Conservation (phyloP, 352 stramenopile genomes). For the Globisporangium okanoganense region DNA sequence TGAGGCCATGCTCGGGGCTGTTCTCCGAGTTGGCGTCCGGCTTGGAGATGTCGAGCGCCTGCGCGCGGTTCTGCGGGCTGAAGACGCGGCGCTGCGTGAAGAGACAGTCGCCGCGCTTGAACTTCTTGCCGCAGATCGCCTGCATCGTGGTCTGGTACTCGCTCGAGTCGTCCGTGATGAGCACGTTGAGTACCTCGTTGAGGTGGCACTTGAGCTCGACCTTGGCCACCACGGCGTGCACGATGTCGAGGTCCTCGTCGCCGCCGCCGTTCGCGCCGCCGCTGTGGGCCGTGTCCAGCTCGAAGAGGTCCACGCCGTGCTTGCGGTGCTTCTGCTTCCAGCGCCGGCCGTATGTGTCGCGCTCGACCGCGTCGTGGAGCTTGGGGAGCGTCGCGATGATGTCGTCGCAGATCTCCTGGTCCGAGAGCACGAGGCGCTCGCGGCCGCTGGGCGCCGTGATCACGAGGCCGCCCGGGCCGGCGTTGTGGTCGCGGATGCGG, state of each 20-base stretch:
- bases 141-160: slow-evolving; percentile 48
- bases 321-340: slow-evolving; percentile 36
- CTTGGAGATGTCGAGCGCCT: slow-evolving; percentile 17
- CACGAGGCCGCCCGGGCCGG: slow-evolving; percentile 5
- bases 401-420: slow-evolving; percentile 56
- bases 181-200: slow-evolving; percentile 60
- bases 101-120: slow-evolving; percentile 43
- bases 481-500: not conserved
- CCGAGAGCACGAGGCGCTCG: slow-evolving; percentile 38
- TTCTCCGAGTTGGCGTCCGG: slow-evolving; percentile 1
- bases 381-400: slow-evolving; percentile 53
- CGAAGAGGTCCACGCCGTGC: slow-evolving; percentile 36
- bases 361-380: slow-evolving; percentile 35
- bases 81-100: slow-evolving; percentile 41
- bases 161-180: slow-evolving; percentile 38
- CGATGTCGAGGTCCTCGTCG: slow-evolving; percentile 37
- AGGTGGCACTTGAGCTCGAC: slow-evolving; percentile 51
- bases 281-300: slow-evolving; percentile 25
- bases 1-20: slow-evolving; percentile 22
- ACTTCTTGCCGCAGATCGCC: slow-evolving; percentile 42
- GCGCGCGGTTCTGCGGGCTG: slow-evolving; percentile 17
- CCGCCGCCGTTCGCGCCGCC: slow-evolving; percentile 25
- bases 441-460: slow-evolving; percentile 7
- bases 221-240: slow-evolving; percentile 47
- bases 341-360: slow-evolving; percentile 26